Percentiles rank a stretch among this genome's conserved stretches.
These are phyloP conservation scores for Phylloporus scabripes DNA, from an alignment of 768 basidiomycete species.

Conservation along the genomic window DNA sequence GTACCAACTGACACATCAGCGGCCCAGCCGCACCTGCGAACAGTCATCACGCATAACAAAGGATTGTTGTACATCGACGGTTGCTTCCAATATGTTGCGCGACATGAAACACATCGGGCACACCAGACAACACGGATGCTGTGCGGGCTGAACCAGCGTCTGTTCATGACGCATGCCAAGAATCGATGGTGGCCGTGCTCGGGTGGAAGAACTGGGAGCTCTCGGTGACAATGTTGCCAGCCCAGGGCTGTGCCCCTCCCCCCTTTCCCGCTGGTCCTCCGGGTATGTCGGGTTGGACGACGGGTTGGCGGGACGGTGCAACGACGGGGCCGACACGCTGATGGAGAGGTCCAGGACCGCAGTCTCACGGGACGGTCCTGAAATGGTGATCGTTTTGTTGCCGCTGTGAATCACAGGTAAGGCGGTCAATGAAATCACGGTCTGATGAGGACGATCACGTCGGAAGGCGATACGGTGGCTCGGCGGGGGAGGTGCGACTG, in stretches of 20 bases:
- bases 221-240: not conserved
- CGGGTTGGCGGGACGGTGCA: not conserved
- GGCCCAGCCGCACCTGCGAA: not conserved
- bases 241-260: not conserved
- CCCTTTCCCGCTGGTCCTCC: not conserved
- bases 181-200: not conserved
- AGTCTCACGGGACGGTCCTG: not conserved
- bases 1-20: not conserved
- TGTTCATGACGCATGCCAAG: not conserved
- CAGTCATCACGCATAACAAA: not conserved
- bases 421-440: not conserved
- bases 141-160: not conserved
- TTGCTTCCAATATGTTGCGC: no score
- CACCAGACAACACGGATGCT: not conserved
- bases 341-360: constrained; percentile 1
- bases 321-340: not conserved
- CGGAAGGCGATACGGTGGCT: constrained; percentile 5
- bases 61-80: not conserved
- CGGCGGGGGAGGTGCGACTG: not conserved
- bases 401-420: not conserved
- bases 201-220: not conserved
- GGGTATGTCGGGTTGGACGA: not conserved
- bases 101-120: not conserved
- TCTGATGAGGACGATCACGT: constrained; percentile 4
- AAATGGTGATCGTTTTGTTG: not conserved